These are phyloP conservation scores for Penicillium sp. DNA, from an alignment of 2,329 filamentous ascomycete genomes.

Conservation along the genomic window DNA sequence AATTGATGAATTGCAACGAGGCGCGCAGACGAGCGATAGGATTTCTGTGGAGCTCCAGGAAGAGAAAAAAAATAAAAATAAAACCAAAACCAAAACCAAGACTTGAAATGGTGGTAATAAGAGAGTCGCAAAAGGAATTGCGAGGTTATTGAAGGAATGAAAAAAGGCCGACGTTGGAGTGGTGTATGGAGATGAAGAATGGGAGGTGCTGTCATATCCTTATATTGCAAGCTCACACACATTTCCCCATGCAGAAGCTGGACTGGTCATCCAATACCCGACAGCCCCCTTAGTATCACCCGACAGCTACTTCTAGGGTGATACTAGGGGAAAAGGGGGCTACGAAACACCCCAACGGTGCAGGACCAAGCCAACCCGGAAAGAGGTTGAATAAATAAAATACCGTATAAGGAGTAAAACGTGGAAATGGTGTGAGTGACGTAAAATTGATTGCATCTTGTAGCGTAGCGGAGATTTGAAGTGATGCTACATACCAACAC, in stretches of 20 bases:
- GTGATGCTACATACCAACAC: neutral
- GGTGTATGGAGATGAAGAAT: neutral
- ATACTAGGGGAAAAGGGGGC: conserved; percentile 11
- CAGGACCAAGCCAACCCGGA: conserved; percentile 14
- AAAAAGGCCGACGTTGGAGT: conserved; percentile 1
- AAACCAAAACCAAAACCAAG: too few relatives aligned
- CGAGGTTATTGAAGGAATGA: neutral
- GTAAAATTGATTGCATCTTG: neutral
- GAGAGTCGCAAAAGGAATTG: conserved; percentile 2
- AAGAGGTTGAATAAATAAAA: conserved; percentile 3
- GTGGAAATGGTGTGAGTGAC: neutral
- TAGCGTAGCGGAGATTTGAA: neutral
- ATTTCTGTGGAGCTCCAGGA: neutral
- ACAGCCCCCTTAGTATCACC: conserved; percentile 10
- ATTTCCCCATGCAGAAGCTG: conserved; percentile 4
- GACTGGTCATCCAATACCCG: conserved; percentile 19
- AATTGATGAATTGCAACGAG: neutral
- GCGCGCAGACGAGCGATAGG: neutral
- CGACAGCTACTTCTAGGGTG: conserved; percentile 15
- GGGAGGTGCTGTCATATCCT: conserved; percentile 1
- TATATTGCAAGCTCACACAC: conserved; percentile 14
- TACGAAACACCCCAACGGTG: conserved; percentile 12
- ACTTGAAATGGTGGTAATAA: too few relatives aligned
- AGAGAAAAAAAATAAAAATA: neutral
- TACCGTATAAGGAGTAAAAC: neutral